phyloP scores from a whole-genome alignment of 495 filamentous ascomycete genomes.

The Podospora australis region DNA sequence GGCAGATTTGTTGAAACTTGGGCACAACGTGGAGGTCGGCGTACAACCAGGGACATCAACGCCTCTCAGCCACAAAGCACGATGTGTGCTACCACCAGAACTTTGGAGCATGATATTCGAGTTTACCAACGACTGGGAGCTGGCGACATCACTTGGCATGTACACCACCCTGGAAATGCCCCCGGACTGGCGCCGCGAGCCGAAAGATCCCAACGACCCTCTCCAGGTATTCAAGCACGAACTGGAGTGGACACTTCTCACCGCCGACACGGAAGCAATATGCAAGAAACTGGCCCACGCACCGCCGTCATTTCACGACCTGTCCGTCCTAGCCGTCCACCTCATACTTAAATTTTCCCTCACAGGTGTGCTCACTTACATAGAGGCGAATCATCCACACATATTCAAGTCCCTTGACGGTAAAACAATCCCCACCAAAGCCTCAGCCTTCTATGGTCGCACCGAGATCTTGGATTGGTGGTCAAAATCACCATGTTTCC shows the following conservation, averaged over 20 bases:
- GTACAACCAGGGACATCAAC: conserved; percentile 28
- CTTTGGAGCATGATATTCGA: conserved; percentile 86
- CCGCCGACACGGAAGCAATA: conserved; percentile 58
- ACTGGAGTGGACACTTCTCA: conserved; percentile 77
- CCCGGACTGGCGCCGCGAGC: conserved; percentile 55
- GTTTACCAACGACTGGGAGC: conserved; percentile 81
- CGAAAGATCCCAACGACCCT: conserved; percentile 35
- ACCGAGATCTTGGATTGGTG: conserved; percentile 85
- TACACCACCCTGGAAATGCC: conserved; percentile 70
- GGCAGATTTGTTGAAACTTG: conserved; percentile 54
- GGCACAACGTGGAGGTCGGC: conserved; percentile 50
- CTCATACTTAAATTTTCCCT: conserved; percentile 87
- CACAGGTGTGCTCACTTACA: conserved; percentile 67
- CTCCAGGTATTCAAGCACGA: conserved; percentile 49
- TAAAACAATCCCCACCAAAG: conserved; percentile 75
- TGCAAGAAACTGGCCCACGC: conserved; percentile 59
- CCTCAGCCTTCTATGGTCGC: conserved; percentile 78
- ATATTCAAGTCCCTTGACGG: conserved; percentile 79
- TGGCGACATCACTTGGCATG: conserved; percentile 70
- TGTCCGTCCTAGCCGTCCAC: conserved; percentile 76
- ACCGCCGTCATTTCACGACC: conserved; percentile 59
- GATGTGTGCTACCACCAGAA: conserved; percentile 60
- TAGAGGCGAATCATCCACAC: conserved; percentile 70
- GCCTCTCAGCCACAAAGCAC: conserved; percentile 21
- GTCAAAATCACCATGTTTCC: conserved; percentile 57